phyloP scores from a whole-genome alignment of 192 early-diverging fungal genomes.

The Podila epigama region DNA sequence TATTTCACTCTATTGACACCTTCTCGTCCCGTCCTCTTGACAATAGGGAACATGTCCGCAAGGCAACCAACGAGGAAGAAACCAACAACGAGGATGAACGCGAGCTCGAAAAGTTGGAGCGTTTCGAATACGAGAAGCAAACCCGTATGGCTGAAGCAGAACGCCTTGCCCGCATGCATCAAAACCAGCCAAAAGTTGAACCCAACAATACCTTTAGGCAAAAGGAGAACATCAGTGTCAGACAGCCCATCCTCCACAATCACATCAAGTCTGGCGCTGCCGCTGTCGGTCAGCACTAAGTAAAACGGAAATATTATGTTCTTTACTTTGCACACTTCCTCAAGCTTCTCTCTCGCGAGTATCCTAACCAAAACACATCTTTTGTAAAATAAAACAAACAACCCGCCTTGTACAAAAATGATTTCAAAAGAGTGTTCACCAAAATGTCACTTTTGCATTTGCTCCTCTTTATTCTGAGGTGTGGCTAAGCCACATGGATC shows the following conservation, averaged over 20 bases:
- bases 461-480: too few species aligned
- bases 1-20: neutral
- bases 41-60: constrained; percentile 34
- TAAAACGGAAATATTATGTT: neutral
- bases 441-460: too few species aligned
- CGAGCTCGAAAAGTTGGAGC: constrained; percentile 41
- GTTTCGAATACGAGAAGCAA: constrained; percentile 42
- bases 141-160: constrained; percentile 34
- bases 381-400: too few species aligned
- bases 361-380: too few species aligned
- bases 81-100: constrained; percentile 34
- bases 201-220: constrained; percentile 23
- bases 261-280: constrained; percentile 44
- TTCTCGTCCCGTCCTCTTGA: neutral
- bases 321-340: neutral
- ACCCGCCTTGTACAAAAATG: too few species aligned
- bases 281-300: constrained; percentile 1
- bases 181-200: constrained; percentile 35
- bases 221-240: constrained; percentile 35
- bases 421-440: too few species aligned
- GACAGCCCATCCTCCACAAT: constrained; percentile 41
- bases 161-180: constrained; percentile 27
- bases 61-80: constrained; percentile 9
- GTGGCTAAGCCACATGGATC: too few species aligned
- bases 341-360: too few species aligned